Base-by-base conservation (phyloP, 148 eudicot genomes). In the Rhododendron griersonianum region DNA sequence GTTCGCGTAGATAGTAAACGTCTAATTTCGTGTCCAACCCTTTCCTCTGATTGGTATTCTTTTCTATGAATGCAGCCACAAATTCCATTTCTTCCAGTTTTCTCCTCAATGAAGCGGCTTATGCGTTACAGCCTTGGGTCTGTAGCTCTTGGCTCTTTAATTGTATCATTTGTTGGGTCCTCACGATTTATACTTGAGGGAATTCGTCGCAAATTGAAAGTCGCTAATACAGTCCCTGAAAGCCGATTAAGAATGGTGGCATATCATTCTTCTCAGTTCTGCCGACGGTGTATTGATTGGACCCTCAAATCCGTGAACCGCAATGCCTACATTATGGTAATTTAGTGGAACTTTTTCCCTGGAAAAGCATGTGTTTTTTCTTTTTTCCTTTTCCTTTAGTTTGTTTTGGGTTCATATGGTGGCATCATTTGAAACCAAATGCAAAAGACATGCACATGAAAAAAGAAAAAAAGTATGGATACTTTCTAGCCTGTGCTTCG, bases 301-400 rank as follows among this genome's bases (percentile, higher is more conserved):
- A 93, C 92, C 88, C 88, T 93, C 91, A 95, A 87, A 90, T 97
- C 98, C 28, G 95, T 95, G 76, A 97, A 95, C 91, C 98, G 93
- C 50, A 95, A 97, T 86, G 98, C 98, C 80, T 97, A 97, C 88
- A 97, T 97, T 33, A 93, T 97, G 99, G 99, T 95, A 89, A 87
- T 90, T 87, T 57, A 23, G 41, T 9, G 16, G 2, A 7, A n/a
- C 39, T 67, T 5, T 61, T 5, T 44, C 33, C 61, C 61, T 4
- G 14, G 13, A 59, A 48, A 16, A 11, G 47, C 45, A 47, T 14
- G 37, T 47, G 48, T 83, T 8, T 37, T n/a, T 45, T 41, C 23
- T 48, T 23, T 8, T 11, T 4, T 44, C 16, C 14, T 16, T 30
- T 48, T 33, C 45, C 15, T 71, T 3, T 69, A 11, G 9, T 8